Base-by-base conservation (phyloP, 179 eudicot species). In the Monotropa hypopitys region DNA sequence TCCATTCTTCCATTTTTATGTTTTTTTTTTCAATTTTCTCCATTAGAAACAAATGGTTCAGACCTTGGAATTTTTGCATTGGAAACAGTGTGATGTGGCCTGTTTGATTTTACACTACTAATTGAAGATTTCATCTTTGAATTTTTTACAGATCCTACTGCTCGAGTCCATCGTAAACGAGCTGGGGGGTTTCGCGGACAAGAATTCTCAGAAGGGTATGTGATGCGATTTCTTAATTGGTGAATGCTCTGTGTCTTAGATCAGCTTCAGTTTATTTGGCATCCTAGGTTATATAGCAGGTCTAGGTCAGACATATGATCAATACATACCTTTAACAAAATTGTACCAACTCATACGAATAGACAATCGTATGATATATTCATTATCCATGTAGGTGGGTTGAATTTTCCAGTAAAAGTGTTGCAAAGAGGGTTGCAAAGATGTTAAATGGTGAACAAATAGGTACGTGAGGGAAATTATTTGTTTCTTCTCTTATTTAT, bases 201-300 rank as follows among this genome's bases (percentile, higher is more conserved):
- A 80, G 88, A 78, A 68, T 94, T 88, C 84, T 86, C 94, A 6
- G 98, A 92, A 87, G 98, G 97, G 98, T 94, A 78, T 62, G 86
- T 76, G 16, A 30, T 20, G 40, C 70, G 21, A 33, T n/a, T 62
- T 57, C 47, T 30, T n/a, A 75, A 43, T 43, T 12, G 50, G 11
- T 32, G 5, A 26, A 49, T 65, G 66, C 54, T 56, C 8, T 38
- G 32, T 30, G 26, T 9, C 5, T 42, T 42, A 12, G 30, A 46
- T 43, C 70, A 59, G 16, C 26, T 61, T 63, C 28, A 28, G 49
- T 43, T 75, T 75, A 43, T 7, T 59, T 26, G 42, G 42, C 70
- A 65, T 65, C 12, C 0, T 33, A 0, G 45, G 43, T 32, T 12
- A 7, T 18, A 0, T 32, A 33, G 13, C 5, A 16, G 46, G 50